Conservation (phyloP, 148 eudicot species). For the Camellia sinensis region DNA sequence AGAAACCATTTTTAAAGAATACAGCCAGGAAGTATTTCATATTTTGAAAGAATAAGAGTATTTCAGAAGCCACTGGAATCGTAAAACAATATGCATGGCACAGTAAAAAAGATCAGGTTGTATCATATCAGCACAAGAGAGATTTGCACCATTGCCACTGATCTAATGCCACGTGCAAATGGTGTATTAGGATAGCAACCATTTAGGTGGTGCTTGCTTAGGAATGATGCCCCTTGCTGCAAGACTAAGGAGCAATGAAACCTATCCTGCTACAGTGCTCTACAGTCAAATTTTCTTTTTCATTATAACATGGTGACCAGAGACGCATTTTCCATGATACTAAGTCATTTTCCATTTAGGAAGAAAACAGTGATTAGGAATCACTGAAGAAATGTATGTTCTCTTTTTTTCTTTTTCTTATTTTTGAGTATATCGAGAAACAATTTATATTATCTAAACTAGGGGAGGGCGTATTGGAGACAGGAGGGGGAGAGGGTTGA, state of each 20-base stretch:
- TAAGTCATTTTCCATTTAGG: no score
- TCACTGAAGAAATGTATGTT: no score
- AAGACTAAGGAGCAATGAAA: neutral
- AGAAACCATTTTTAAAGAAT: neutral
- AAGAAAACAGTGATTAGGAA: no score
- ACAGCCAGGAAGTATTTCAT: neutral
- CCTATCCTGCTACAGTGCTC: neutral
- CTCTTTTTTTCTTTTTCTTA: no score
- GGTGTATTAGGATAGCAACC: neutral
- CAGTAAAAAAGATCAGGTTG: neutral
- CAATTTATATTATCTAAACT: no score
- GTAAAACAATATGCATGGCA: neutral
- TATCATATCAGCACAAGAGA: neutral
- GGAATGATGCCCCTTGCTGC: neutral
- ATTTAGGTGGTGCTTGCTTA: neutral
- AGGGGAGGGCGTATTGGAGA: no score
- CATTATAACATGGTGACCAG: neutral
- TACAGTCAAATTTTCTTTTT: neutral
- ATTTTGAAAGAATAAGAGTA: neutral
- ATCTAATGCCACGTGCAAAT: neutral
- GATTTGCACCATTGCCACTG: neutral
- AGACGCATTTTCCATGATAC: neutral
- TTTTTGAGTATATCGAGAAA: no score
- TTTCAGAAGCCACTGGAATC: conserved; percentile 5
- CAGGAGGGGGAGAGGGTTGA: no score